phyloP scores from a whole-genome alignment of 768 basidiomycete genomes.

The Podaxis mareebaensis region DNA sequence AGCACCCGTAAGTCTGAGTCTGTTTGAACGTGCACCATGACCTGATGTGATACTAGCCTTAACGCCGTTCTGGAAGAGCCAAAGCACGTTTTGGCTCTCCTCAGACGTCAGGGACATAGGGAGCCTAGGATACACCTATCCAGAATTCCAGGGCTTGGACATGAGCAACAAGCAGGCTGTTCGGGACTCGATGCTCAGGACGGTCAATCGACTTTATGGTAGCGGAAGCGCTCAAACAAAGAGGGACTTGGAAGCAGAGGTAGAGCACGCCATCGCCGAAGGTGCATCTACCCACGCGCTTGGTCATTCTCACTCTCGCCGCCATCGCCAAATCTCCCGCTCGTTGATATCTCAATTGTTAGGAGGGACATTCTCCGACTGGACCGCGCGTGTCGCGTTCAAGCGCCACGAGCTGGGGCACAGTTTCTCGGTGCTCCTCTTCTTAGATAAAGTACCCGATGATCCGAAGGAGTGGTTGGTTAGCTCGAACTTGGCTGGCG shows the following conservation, averaged over 20 bases:
- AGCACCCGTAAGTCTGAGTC: slow-evolving; percentile 27
- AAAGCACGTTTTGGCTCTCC: slow-evolving; percentile 38
- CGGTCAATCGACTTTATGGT: slow-evolving; percentile 33
- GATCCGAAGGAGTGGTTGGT: slow-evolving; percentile 38
- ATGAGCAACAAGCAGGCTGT: slow-evolving; percentile 25
- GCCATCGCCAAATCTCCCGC: neutral
- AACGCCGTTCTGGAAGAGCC: slow-evolving; percentile 43
- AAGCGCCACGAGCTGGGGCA: slow-evolving; percentile 43
- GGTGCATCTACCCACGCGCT: too few species aligned
- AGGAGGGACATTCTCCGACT: slow-evolving; percentile 31
- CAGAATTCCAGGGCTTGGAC: slow-evolving; percentile 41
- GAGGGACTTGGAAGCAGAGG: neutral
- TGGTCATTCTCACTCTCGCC: neutral
- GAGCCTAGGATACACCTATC: slow-evolving; percentile 41
- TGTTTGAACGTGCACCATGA: neutral
- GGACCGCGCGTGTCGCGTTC: slow-evolving; percentile 42
- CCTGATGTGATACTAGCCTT: slow-evolving; percentile 27
- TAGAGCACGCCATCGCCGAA: too few species aligned
- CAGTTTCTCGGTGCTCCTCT: slow-evolving; percentile 48
- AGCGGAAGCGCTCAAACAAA: too few species aligned
- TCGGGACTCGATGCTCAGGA: slow-evolving; percentile 25
- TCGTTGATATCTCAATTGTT: neutral
- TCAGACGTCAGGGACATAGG: slow-evolving; percentile 22
- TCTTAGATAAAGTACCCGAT: slow-evolving; percentile 43
- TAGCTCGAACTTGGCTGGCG: slow-evolving; percentile 40